Evolutionary conservation across 148 eudicot genomes (phyloP).

Genomic region (Amaranthus hypochondriacus): DNA sequence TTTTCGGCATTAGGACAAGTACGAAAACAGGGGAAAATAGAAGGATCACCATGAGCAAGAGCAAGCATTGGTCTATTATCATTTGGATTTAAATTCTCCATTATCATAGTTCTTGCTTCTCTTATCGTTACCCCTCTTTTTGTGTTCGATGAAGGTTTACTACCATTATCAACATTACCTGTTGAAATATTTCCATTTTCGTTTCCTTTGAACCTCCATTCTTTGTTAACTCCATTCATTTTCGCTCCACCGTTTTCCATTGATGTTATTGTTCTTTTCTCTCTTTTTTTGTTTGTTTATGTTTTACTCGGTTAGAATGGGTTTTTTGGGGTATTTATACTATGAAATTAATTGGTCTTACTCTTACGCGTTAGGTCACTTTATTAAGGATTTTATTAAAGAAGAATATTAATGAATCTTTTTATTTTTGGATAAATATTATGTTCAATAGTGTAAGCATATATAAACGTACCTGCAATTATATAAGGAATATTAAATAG

Average conservation of each 20-base stretch:
- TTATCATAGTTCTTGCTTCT: constrained; percentile 30
- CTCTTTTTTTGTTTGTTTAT: background rate
- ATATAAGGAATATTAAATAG: too few relatives aligned
- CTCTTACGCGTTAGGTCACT: too few relatives aligned
- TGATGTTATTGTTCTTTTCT: background rate
- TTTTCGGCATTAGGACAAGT: constrained; percentile 38
- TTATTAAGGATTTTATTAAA: too few relatives aligned
- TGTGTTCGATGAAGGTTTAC: background rate
- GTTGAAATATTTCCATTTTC: background rate
- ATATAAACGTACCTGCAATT: too few relatives aligned
- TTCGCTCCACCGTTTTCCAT: constrained; percentile 23
- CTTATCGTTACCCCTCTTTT: constrained; percentile 27
- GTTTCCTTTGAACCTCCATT: constrained; percentile 34
- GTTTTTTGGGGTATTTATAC: background rate
- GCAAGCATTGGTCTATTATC: constrained; percentile 40
- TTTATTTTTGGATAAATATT: too few relatives aligned
- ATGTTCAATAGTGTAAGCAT: too few relatives aligned
- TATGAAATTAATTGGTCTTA: too few relatives aligned
- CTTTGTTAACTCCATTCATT: background rate
- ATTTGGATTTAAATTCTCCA: constrained; percentile 27
- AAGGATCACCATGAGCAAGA: constrained; percentile 67
- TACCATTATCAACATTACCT: background rate
- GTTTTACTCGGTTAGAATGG: background rate
- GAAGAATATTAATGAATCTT: too few relatives aligned
- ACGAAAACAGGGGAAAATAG: constrained; percentile 49